Evolutionary conservation across 306 rosid species (phyloP), one percentile per base, ranked within the genome.

Genomic region (Ochetophila trinervis): DNA sequence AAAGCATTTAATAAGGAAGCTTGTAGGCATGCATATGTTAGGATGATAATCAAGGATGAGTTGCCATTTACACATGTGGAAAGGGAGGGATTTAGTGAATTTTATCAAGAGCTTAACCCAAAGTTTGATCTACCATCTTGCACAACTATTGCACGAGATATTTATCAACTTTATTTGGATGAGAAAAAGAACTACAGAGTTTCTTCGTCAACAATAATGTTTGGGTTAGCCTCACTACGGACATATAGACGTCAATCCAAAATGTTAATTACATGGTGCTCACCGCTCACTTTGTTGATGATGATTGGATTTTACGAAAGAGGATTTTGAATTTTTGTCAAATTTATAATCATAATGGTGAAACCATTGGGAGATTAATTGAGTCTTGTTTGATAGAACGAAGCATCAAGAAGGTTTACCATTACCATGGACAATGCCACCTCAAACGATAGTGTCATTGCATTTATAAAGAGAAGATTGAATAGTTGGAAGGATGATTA

Each of bases 351-450:
- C 27, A 60, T 18, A 60, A 36, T 8, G 64, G 44, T 32, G 52
- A 40, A 12, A 22, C 32, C 20, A 21, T 61, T 12, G 53, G 66
- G 15, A 20, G 18, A 6, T 34, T 34, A 34, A 34, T 34, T 34
- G 37, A 34, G 37, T 3, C 5, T 34, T 34, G 37, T 34, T 61
- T 61, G 20, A 18, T 5, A 30, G 58, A 50, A 27, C 50, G 27
- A 20, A 30, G 48, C 3, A 47, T 65, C 24, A 27, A 65, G 11
- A 50, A 36, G 12, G 57, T 18, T 21, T n/a, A 65, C 69, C 6
- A 10, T 65, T 17, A 48, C 69, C 30, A 15, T 65, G 23, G 69
- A 50, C 6, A 32, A 50, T 64, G 58, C 12, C 4, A n/a, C n/a
- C 32, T 1, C 37, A 34, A 22, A 18, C 50, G 69, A 64, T 48